phyloP scores from a whole-genome alignment of 208 protist genomes.

The Leishmania guyanensis region DNA sequence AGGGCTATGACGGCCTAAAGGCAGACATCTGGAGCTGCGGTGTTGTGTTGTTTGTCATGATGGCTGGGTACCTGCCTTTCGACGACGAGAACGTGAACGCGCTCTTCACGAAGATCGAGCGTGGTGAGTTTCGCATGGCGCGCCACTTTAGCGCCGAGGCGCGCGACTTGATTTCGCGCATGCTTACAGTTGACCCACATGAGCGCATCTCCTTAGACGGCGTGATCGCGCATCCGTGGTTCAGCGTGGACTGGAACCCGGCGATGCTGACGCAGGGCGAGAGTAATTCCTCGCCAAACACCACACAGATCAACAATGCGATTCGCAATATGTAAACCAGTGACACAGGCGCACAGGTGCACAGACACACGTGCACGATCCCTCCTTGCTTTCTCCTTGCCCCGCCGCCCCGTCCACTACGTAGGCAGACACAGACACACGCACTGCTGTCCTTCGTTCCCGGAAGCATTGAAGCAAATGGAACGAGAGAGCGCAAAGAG shows the following conservation, averaged over 20 bases:
- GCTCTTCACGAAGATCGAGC: slow-evolving; percentile 93
- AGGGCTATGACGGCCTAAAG: slow-evolving; percentile 89
- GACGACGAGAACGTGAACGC: slow-evolving; percentile 89
- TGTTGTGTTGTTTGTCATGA: slow-evolving; percentile 95
- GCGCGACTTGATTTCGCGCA: slow-evolving; percentile 70
- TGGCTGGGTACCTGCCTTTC: slow-evolving; percentile 92
- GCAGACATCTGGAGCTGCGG: slow-evolving; percentile 97
- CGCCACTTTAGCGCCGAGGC: slow-evolving; percentile 69
- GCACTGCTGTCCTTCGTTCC: neutral
- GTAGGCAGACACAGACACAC: neutral
- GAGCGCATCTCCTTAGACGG: slow-evolving; percentile 85
- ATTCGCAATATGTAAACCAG: slow-evolving; percentile 43
- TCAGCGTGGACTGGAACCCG: slow-evolving; percentile 71
- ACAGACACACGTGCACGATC: neutral
- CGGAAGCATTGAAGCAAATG: slow-evolving; percentile 15
- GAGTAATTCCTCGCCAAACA: slow-evolving; percentile 18
- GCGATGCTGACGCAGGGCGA: slow-evolving; percentile 30
- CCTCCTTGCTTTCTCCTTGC: neutral
- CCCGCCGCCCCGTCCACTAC: neutral
- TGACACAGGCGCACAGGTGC: neutral
- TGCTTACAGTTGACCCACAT: slow-evolving; percentile 82
- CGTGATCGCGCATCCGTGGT: slow-evolving; percentile 90
- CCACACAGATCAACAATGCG: slow-evolving; percentile 35
- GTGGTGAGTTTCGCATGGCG: slow-evolving; percentile 84
- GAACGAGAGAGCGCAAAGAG: slow-evolving; percentile 8